Percentiles rank a stretch among this genome's conserved stretches.
Conservation (phyloP, 257 asterid species). For the Mentha longifolia region DNA sequence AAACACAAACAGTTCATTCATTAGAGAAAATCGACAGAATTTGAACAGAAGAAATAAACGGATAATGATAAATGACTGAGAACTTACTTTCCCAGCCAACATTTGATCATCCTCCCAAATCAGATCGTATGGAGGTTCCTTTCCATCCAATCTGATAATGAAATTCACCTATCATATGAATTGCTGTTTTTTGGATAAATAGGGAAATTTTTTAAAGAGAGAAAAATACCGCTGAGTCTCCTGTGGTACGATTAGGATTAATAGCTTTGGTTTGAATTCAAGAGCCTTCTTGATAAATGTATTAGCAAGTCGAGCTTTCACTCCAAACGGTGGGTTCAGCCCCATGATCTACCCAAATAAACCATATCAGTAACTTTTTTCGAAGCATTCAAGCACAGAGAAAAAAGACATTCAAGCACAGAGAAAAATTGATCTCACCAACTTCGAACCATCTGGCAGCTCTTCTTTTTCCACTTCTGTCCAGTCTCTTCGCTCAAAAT, state of each 20-base stretch:
- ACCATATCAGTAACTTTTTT: slow-evolving; percentile 25
- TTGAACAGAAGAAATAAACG: not conserved
- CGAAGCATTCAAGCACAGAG: slow-evolving; percentile 28
- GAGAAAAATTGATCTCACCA: slow-evolving; percentile 60
- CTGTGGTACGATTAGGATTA: slow-evolving; percentile 80
- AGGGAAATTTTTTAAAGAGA: not conserved
- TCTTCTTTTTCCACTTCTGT: slow-evolving; percentile 56
- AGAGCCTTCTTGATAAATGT: slow-evolving; percentile 82
- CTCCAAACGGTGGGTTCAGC: slow-evolving; percentile 94
- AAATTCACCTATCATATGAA: not conserved
- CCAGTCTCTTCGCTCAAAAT: slow-evolving; percentile 92
- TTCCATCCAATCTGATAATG: slow-evolving; percentile 63
- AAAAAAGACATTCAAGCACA: slow-evolving; percentile 29
- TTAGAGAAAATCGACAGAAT: slow-evolving; percentile 6
- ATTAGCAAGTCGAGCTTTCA: slow-evolving; percentile 74
- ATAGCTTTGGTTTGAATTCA: slow-evolving; percentile 83
- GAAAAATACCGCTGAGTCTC: slow-evolving; percentile 64
- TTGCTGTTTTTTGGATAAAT: not conserved
- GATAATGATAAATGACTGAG: slow-evolving; percentile 7
- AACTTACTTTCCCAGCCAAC: slow-evolving; percentile 59
- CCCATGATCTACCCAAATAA: slow-evolving; percentile 77
- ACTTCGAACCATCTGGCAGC: slow-evolving; percentile 67
- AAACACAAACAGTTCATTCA: slow-evolving; percentile 26
- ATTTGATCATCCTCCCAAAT: slow-evolving; percentile 57
- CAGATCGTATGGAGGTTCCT: slow-evolving; percentile 62